phyloP scores from a whole-genome alignment of 768 basidiomycete species.

The Russula lepida region DNA sequence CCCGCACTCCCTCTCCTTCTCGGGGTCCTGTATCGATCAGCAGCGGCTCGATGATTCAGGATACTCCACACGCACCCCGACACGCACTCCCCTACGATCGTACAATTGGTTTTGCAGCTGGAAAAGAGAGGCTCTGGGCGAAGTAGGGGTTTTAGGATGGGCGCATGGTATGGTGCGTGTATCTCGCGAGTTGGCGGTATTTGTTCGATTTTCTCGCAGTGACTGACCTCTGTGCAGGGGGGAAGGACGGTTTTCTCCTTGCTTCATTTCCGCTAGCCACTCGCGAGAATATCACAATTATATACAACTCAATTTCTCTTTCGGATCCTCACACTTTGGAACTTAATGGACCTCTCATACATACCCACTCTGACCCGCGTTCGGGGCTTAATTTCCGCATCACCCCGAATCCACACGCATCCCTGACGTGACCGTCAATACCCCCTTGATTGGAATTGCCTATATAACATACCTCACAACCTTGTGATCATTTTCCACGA shows the following conservation, averaged over 20 bases:
- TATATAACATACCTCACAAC: constrained; percentile 1
- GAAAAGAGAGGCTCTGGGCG: neutral
- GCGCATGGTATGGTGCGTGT: neutral
- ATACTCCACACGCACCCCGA: neutral
- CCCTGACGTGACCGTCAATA: neutral
- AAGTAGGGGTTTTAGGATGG: neutral
- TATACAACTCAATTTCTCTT: constrained; percentile 11
- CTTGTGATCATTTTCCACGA: constrained; percentile 7
- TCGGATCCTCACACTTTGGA: constrained; percentile 1
- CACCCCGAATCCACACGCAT: neutral
- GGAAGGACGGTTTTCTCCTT: neutral
- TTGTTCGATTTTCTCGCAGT: neutral
- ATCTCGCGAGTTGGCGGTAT: neutral
- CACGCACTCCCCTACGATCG: neutral
- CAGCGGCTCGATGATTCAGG: neutral
- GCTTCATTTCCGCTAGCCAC: constrained; percentile 15
- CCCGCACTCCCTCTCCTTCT: neutral
- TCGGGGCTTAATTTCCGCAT: constrained; percentile 14
- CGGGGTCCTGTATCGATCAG: neutral
- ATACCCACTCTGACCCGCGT: constrained; percentile 1
- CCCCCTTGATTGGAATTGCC: neutral
- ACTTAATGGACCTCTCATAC: constrained; percentile 4
- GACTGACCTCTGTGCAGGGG: constrained; percentile 11
- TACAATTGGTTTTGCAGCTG: neutral
- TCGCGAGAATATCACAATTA: constrained; percentile 16